Base-by-base conservation (phyloP, 1,284 basidiomycete genomes). In the Ustilago esculenta region DNA sequence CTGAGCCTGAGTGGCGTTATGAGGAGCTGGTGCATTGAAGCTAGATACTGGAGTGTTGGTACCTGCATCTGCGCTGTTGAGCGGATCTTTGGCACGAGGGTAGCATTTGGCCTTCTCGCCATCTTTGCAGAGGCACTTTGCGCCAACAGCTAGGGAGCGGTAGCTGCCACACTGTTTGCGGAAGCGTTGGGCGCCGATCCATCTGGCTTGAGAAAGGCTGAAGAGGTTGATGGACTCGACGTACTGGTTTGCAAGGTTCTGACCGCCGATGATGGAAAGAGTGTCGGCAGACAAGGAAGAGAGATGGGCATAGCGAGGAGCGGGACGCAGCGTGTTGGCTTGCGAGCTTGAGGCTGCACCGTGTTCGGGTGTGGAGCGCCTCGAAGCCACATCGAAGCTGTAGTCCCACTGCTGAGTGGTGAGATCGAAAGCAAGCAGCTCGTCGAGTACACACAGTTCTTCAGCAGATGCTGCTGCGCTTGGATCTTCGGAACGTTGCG, bases 191-290 rank as follows among this genome's bases (percentile, higher is more conserved):
- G 57, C 48, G 18, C 54, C 56, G 17, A 66, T 63, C 76, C 76
- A 79, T 10, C 40, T 49, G 36, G 60, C 56, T 27, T 61, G 50
- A 5, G 56, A 47, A 10, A 79, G 61, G 48, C 61, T 70, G 43
- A 76, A 79, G 18, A 79, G 64, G 49, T 75, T 72, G 52, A 79
- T 72, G 14, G 67, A 60, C 42, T 79, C 73, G 89, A 79, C 49
- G 70, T 74, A 81, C 56, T 83, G 81, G 63, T 86, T 86, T 46
- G 82, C 80, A 7, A 84, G 68, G 80, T 96, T 92, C 81, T 97
- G 94, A 4, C 94, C 94, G 9, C 94, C 94, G 49, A 95, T 92
- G 75, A 98, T 87, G 82, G 94, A 90, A n/a, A 98, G 86, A 3
- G 45, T 57, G 55, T 75, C 59, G 49, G 61, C 66, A 0, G 73